A percentile compares a stretch with the other conserved stretches of the same genome.
Evolutionary conservation across 257 asterid genomes (phyloP).

Genomic region (Coffea eugenioides): DNA sequence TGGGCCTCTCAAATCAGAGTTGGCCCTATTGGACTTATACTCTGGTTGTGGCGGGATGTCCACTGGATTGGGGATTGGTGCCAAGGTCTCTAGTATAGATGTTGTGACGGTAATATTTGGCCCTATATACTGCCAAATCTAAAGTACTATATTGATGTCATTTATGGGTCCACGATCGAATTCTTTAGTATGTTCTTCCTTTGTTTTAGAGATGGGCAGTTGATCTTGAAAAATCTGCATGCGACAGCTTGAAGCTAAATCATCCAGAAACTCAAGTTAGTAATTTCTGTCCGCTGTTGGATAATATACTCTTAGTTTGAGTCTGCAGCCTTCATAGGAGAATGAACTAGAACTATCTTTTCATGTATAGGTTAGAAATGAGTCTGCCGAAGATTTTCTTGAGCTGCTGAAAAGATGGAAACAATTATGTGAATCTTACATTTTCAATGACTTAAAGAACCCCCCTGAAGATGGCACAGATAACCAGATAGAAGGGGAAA

Average conservation of each 20-base stretch:
- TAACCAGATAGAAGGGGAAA: conserved; percentile 33
- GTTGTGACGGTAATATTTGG: conserved; percentile 56
- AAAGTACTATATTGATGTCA: background rate
- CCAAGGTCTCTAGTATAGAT: conserved; percentile 59
- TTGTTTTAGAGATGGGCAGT: conserved; percentile 84
- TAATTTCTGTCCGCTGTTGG: background rate
- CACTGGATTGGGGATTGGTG: conserved; percentile 84
- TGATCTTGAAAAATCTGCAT: conserved; percentile 67
- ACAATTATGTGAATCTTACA: conserved; percentile 49
- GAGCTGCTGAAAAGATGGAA: conserved; percentile 77
- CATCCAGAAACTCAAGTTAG: conserved; percentile 85
- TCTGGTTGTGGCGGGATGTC: conserved; percentile 99
- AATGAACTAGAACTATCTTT: background rate
- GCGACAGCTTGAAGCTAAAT: conserved; percentile 76
- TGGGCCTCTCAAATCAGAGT: conserved; percentile 48
- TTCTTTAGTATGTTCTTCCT: conserved; percentile 1
- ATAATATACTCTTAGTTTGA: background rate
- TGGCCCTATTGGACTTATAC: conserved; percentile 66
- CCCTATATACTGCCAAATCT: background rate
- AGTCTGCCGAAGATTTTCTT: conserved; percentile 70
- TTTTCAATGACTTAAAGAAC: conserved; percentile 37
- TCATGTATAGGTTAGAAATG: conserved; percentile 70
- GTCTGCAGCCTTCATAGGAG: background rate
- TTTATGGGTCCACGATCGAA: background rate
- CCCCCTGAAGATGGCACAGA: conserved; percentile 29